A percentile compares a stretch with the other conserved stretches of the same genome.
phyloP scores from a whole-genome alignment of 176 grass and related monocot genomes.

The Ananas comosus region DNA sequence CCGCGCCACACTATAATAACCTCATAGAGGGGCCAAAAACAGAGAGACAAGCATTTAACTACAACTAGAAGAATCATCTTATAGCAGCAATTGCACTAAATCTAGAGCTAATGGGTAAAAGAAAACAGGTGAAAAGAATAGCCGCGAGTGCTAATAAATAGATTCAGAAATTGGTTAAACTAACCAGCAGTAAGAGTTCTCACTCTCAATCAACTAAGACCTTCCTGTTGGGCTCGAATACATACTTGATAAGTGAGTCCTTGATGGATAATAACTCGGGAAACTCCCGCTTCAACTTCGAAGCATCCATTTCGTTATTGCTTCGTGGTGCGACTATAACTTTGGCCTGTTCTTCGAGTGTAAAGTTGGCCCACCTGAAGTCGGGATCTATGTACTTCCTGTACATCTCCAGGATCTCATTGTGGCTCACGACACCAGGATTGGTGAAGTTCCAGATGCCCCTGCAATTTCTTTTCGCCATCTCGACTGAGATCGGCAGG shows the following conservation, averaged over 20 bases:
- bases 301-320: slow-evolving; percentile 75
- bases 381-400: slow-evolving; percentile 37
- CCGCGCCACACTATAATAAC: too few relatives aligned
- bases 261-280: slow-evolving; percentile 54
- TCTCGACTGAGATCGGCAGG: slow-evolving; percentile 49
- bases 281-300: slow-evolving; percentile 69
- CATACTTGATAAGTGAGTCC: slow-evolving; percentile 17
- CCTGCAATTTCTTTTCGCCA: slow-evolving; percentile 50
- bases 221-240: slow-evolving; percentile 69
- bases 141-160: too few relatives aligned
- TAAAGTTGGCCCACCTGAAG: slow-evolving; percentile 55
- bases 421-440: slow-evolving; percentile 49
- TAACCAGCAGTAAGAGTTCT: too few relatives aligned
- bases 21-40: too few relatives aligned
- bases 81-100: too few relatives aligned
- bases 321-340: slow-evolving; percentile 69
- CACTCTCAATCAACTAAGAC: slow-evolving; percentile 20
- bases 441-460: slow-evolving; percentile 67
- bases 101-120: too few relatives aligned
- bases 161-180: too few relatives aligned
- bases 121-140: too few relatives aligned
- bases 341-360: slow-evolving; percentile 76
- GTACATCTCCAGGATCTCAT: slow-evolving; percentile 66
- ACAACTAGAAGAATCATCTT: too few relatives aligned
- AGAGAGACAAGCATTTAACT: too few relatives aligned